Base-by-base conservation (phyloP, 139 green algal genomes). In the Auxenochlorella pyrenoidosa region DNA sequence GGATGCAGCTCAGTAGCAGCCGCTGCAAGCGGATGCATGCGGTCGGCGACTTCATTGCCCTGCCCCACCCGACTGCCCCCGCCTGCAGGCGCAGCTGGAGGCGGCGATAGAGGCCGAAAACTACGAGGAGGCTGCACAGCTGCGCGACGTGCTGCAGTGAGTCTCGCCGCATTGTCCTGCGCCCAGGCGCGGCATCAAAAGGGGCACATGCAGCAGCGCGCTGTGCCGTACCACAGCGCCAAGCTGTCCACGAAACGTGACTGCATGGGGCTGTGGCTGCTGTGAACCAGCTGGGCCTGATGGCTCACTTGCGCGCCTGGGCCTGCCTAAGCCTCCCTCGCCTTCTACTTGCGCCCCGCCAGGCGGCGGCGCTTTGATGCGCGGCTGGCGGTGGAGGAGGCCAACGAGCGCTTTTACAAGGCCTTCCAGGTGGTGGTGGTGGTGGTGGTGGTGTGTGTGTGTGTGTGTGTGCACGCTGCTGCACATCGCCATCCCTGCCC, bases 381-480 rank as follows among this genome's bases (percentile, higher is more conserved):
- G 21, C 88, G 89, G 72, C 75, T 94, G 41, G 95, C 92, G 15
- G 93, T 98, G 19, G 91, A 96, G 77, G 95, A 97, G 65, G 96
- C 95, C 15, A 98, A 98, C 72, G 75, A 84, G 1, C 58, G 44
- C 0, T 98, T 98, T 66, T 98, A 98, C 79, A 86, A 83, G 13
- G 95, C 95, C 0, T 98, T 98, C 79, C 79, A 84, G 79, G 79
- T 60, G 76, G 76, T 54, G 47, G 47, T 6, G 47, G 47, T n/a
- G n/a, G n/a, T n/a, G n/a, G n/a, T n/a, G n/a, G n/a, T n/a, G n/a
- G n/a, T n/a, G n/a, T n/a, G n/a, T n/a, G n/a, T n/a, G n/a, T n/a
- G n/a, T n/a, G n/a, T n/a, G n/a, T n/a, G n/a, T n/a, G n/a, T n/a
- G n/a, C n/a, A n/a, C n/a, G n/a, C n/a, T n/a, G n/a, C n/a, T n/a